phyloP scores from a whole-genome alignment of 257 asterid genomes.

The Ilex asprella region DNA sequence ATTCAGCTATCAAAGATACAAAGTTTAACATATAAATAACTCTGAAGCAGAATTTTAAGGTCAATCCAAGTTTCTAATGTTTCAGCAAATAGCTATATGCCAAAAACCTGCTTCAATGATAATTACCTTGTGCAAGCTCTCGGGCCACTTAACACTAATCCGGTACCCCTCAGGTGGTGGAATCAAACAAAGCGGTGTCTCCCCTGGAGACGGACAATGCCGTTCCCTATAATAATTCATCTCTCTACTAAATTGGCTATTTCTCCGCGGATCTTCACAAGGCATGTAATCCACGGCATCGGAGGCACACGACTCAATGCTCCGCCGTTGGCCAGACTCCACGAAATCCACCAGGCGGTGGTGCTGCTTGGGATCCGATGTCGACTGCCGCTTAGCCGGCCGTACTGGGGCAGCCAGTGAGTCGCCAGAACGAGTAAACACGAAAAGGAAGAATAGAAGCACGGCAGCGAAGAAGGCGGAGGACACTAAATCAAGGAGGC shows the following conservation, averaged over 20 bases:
- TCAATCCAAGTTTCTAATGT: no score
- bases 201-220: constrained; percentile 80
- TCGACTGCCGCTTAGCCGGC: constrained; percentile 52
- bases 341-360: constrained; percentile 49
- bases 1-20: no score
- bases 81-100: no score
- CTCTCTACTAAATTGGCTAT: constrained; percentile 88
- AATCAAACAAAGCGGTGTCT: constrained; percentile 85
- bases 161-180: constrained; percentile 83
- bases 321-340: constrained; percentile 41
- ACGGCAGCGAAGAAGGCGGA: constrained; percentile 71
- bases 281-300: constrained; percentile 94
- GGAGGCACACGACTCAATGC: constrained; percentile 55
- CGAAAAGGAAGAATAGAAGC: constrained; percentile 60
- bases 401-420: constrained; percentile 79
- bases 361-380: constrained; percentile 68
- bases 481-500: constrained; percentile 52
- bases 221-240: constrained; percentile 95
- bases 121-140: constrained; percentile 81
- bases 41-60: no score
- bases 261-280: constrained; percentile 87
- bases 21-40: no score
- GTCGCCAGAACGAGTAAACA: constrained; percentile 77
- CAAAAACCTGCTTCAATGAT: not conserved
- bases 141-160: constrained; percentile 89